phyloP scores from a whole-genome alignment of 1,284 basidiomycete species.

The Cutaneotrichosporon dermatis region DNA sequence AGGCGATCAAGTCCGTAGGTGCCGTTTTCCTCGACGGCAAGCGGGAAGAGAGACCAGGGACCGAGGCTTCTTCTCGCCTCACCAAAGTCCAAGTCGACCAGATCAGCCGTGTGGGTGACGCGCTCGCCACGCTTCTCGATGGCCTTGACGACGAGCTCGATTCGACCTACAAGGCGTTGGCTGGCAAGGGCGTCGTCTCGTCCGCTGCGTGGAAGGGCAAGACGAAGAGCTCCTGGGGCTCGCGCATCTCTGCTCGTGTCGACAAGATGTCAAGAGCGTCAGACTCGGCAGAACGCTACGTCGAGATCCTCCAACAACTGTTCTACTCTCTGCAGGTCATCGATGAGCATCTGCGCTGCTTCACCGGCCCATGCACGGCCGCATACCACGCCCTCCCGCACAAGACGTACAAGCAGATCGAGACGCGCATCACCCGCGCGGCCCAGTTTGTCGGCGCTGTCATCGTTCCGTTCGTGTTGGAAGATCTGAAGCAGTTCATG shows the following conservation, averaged over 20 bases:
- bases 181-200: slow-evolving; percentile 71
- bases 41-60: slow-evolving; percentile 61
- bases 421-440: slow-evolving; percentile 67
- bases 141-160: slow-evolving; percentile 80
- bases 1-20: slow-evolving; percentile 42
- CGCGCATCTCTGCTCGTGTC: slow-evolving; percentile 72
- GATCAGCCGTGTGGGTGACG: slow-evolving; percentile 57
- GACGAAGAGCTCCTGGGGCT: slow-evolving; percentile 61
- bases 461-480: slow-evolving; percentile 84
- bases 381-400: slow-evolving; percentile 64
- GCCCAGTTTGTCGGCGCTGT: slow-evolving; percentile 90
- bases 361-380: slow-evolving; percentile 57
- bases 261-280: slow-evolving; percentile 87
- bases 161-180: slow-evolving; percentile 80
- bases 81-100: slow-evolving; percentile 14
- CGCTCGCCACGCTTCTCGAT: slow-evolving; percentile 51
- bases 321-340: slow-evolving; percentile 73
- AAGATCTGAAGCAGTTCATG: slow-evolving; percentile 60
- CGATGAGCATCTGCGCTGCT: slow-evolving; percentile 77
- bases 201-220: slow-evolving; percentile 63
- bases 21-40: slow-evolving; percentile 53
- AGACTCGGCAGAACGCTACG: slow-evolving; percentile 81
- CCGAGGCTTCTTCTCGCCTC: slow-evolving; percentile 5
- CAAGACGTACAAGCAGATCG: slow-evolving; percentile 62
- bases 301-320: slow-evolving; percentile 69